phyloP scores from a whole-genome alignment of 108 stramenopile species.

The Cyclotella distinguenda region DNA sequence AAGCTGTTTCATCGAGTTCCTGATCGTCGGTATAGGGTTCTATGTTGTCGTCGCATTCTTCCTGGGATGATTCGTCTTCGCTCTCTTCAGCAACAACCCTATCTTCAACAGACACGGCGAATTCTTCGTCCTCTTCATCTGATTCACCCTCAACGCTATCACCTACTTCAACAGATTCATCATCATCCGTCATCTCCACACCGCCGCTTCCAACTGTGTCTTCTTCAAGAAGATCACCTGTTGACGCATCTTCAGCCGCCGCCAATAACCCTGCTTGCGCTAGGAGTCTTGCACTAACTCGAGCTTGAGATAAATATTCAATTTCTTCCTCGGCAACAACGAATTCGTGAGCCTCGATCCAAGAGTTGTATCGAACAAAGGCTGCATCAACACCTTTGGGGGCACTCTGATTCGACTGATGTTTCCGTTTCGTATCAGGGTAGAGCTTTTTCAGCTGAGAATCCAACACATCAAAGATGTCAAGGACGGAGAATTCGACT shows the following conservation, averaged over 20 bases:
- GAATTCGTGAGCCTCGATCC: conserved; percentile 86
- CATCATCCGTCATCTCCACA: conserved; percentile 38
- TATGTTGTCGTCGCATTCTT: conserved; percentile 61
- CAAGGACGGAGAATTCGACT: conserved; percentile 89
- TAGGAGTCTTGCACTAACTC: conserved; percentile 52
- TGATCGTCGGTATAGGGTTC: conserved; percentile 47
- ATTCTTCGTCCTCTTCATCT: conserved; percentile 31
- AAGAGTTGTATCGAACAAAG: conserved; percentile 66
- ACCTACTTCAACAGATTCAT: conserved; percentile 40
- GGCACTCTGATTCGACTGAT: conserved; percentile 19
- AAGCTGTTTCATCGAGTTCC: conserved; percentile 65
- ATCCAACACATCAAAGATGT: conserved; percentile 89
- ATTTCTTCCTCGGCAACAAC: conserved; percentile 66
- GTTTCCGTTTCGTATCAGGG: conserved; percentile 29
- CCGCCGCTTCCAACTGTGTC: conserved; percentile 33
- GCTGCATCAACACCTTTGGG: conserved; percentile 21
- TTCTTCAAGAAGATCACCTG: conserved; percentile 41
- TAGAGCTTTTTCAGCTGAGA: conserved; percentile 62
- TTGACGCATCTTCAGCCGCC: conserved; percentile 37
- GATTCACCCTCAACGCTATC: conserved; percentile 51
- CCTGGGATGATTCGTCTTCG: conserved; percentile 50
- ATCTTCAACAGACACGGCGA: conserved; percentile 22
- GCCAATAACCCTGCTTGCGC: conserved; percentile 60
- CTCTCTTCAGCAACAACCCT: conserved; percentile 50
- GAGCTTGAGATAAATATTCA: conserved; percentile 41